Conservation (phyloP, 1,284 basidiomycete genomes). For the Moesziomyces antarcticus region DNA sequence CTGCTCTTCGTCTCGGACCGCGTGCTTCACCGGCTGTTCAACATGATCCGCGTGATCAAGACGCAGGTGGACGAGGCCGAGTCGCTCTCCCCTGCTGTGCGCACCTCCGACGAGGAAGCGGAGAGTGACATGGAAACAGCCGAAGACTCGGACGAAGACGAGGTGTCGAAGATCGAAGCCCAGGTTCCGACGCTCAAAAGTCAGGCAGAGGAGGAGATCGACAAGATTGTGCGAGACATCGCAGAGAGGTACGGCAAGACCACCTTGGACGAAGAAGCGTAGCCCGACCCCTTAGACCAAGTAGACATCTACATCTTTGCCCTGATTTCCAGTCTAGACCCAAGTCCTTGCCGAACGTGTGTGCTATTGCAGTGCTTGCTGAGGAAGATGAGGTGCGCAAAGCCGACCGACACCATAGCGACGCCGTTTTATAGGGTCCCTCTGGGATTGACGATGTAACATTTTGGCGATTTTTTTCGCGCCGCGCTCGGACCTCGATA, state of each 20-base stretch:
- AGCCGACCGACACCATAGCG: too few species aligned
- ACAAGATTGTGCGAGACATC: background rate
- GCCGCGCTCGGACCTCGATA: too few species aligned
- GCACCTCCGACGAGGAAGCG: background rate
- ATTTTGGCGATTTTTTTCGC: too few species aligned
- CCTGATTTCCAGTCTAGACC: too few species aligned
- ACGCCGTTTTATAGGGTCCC: too few species aligned
- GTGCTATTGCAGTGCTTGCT: too few species aligned
- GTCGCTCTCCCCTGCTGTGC: conserved; percentile 31
- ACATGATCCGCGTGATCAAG: conserved; percentile 20
- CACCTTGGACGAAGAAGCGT: background rate
- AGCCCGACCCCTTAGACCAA: background rate
- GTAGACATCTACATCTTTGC: too few species aligned
- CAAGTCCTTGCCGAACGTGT: too few species aligned
- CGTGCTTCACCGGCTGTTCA: conserved; percentile 25
- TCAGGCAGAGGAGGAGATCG: background rate
- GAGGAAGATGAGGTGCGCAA: too few species aligned
- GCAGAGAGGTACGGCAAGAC: background rate
- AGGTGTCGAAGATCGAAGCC: background rate
- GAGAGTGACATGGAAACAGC: too few species aligned
- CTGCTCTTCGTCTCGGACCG: conserved; percentile 33
- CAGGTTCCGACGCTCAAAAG: background rate
- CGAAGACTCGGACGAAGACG: background rate
- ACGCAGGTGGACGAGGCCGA: conserved; percentile 28
- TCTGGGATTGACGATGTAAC: too few species aligned